Conservation (phyloP, 345 rosid species). For the Crucihimalaya himalaica region DNA sequence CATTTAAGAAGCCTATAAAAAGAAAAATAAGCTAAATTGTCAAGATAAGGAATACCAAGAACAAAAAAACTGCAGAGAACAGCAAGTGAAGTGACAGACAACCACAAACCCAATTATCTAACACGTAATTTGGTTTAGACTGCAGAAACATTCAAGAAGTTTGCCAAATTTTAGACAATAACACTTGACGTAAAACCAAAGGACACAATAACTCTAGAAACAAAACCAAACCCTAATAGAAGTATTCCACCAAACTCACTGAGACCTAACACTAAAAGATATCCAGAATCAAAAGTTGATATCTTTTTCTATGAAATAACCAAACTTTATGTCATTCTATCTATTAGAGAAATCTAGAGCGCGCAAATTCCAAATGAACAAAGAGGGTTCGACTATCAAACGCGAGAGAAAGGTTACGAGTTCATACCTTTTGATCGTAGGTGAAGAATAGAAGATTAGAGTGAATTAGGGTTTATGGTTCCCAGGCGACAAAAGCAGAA, state of each 20-base stretch:
- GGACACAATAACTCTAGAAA: not conserved
- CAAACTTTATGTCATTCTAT: not conserved
- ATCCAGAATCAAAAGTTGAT: not conserved
- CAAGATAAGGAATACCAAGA: not conserved
- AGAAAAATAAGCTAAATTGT: not conserved
- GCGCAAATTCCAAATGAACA: not conserved
- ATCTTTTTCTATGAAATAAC: not conserved
- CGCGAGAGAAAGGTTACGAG: not conserved
- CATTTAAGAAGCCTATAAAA: constrained; percentile 41
- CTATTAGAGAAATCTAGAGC: not conserved
- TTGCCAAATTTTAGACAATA: not conserved
- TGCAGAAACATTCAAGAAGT: not conserved
- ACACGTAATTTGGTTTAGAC: not conserved
- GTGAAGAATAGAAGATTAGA: constrained; percentile 13
- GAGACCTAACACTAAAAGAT: not conserved
- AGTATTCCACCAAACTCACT: not conserved
- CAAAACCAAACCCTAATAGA: not conserved
- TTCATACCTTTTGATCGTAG: constrained; percentile 30
- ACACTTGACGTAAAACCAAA: not conserved
- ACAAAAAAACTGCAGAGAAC: not conserved
- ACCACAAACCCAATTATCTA: not conserved
- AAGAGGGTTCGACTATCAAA: not conserved
- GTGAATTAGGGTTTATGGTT: constrained; percentile 31
- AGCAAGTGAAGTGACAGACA: not conserved
- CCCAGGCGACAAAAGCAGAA: not conserved